Percentiles rank a stretch among this genome's conserved stretches.
Conservation (phyloP, 345 rosid genomes). For the Laguncularia racemosa region DNA sequence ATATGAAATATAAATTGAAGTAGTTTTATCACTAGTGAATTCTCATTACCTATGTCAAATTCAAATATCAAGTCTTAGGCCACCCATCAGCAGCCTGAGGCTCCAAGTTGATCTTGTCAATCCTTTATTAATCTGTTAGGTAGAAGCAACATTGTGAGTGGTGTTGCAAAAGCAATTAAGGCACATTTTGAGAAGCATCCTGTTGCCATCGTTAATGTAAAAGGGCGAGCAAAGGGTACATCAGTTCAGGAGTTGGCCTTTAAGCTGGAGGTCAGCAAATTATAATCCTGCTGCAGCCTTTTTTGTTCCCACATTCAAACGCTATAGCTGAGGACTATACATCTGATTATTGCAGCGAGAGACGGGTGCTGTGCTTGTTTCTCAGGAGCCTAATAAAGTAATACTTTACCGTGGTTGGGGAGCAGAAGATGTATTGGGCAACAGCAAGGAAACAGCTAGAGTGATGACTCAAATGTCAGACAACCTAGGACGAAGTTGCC, state of each 20-base stretch:
- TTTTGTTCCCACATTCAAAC: background rate
- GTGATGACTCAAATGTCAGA: constrained; percentile 7
- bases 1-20: background rate
- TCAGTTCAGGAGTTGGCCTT: constrained; percentile 79
- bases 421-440: constrained; percentile 36
- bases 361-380: constrained; percentile 71
- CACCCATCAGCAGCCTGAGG: background rate
- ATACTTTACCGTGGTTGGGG: constrained; percentile 92
- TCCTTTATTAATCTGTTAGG: constrained; percentile 25
- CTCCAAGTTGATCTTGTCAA: background rate
- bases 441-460: constrained; percentile 7
- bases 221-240: constrained; percentile 94
- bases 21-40: too few species aligned
- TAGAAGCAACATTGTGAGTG: constrained; percentile 71
- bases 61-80: background rate
- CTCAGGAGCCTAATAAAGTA: constrained; percentile 90
- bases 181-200: constrained; percentile 72
- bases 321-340: constrained; percentile 1
- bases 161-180: constrained; percentile 66
- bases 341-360: constrained; percentile 47
- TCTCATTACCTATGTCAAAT: too few species aligned
- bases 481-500: constrained; percentile 14
- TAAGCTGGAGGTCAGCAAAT: constrained; percentile 60
- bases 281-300: background rate
- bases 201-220: constrained; percentile 76